Base-by-base conservation (phyloP, 495 filamentous ascomycete species). In the Aspergillus sclerotioniger region DNA sequence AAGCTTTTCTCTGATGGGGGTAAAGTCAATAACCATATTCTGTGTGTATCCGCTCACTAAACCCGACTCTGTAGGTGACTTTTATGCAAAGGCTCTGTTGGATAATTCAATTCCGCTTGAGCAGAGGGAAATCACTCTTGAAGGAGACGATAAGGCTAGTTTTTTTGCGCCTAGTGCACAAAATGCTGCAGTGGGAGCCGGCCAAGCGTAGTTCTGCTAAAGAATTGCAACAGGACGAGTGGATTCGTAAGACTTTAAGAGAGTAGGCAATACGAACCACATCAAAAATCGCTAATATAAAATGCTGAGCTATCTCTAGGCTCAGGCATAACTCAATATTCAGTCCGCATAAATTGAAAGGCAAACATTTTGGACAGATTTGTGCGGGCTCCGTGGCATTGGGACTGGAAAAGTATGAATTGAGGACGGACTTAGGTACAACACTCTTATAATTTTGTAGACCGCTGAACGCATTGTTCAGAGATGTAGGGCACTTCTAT, bases 161-260 rank as follows among this genome's bases (percentile, higher is more conserved):
- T 12, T 80, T 80, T 58, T 52, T 82, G 29, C 25, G 49, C 0
- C 53, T 78, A n/a, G 70, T 78, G 60, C 47, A 61, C 1, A 59
- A 59, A 48, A 78, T 79, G 75, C 53, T 80, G 31, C 64, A 59
- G 51, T 71, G 65, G 64, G 60, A 65, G 29, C 68, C 64, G 6
- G 57, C 43, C 45, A 59, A 71, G 52, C 55, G 65, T 31, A 63
- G 61, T 33, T 66, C 62, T 21, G 66, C 64, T 48, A 63, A 54
- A 51, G 64, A 66, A 28, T 48, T 70, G 31, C 48, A 45, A 20
- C n/a, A 65, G 33, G 69, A 70, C 58, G 65, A 67, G 17, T 72
- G 65, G 65, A 51, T 76, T 15, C 41, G 31, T 56, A 41, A 20
- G 28, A 25, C 25, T 25, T 25, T 25, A 25, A 25, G 25, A 25